These are phyloP conservation scores for Chloranthus sessilifolius DNA, from an alignment of 164 flowering plant genomes.

Conservation along the genomic window DNA sequence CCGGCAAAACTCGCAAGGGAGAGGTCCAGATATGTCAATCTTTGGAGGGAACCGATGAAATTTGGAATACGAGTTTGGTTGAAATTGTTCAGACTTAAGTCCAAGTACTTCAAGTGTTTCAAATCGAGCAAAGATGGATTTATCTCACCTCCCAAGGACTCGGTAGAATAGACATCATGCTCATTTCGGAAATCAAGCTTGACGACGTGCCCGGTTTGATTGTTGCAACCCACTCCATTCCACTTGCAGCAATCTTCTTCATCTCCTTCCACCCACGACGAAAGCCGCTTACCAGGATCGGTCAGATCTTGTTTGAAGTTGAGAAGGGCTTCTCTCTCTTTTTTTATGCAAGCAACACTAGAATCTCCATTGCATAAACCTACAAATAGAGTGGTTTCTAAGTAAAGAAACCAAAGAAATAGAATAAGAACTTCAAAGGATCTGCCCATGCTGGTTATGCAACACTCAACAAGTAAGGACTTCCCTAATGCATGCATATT, in stretches of 20 bases:
- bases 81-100: conserved; percentile 2
- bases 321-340: conserved; percentile 3
- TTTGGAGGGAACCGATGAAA: conserved; percentile 3
- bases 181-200: conserved; percentile 8
- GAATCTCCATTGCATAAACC: too few relatives aligned
- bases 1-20: not conserved
- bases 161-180: too few relatives aligned
- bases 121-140: conserved; percentile 1
- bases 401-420: not conserved
- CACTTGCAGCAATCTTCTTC: conserved; percentile 5
- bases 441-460: not conserved
- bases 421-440: not conserved
- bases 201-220: not conserved
- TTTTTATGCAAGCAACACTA: not conserved
- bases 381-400: not conserved
- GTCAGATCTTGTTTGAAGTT: not conserved
- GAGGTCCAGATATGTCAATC: conserved; percentile 4
- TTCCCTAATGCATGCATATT: too few relatives aligned
- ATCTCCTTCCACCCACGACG: conserved; percentile 1
- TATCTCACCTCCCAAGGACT: not conserved
- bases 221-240: conserved; percentile 5
- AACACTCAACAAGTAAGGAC: too few relatives aligned
- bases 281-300: not conserved
- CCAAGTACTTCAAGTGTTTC: conserved; percentile 9
- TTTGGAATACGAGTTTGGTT: not conserved